phyloP scores from a whole-genome alignment of 192 early-diverging fungal species.

The Coemansia erecta region DNA sequence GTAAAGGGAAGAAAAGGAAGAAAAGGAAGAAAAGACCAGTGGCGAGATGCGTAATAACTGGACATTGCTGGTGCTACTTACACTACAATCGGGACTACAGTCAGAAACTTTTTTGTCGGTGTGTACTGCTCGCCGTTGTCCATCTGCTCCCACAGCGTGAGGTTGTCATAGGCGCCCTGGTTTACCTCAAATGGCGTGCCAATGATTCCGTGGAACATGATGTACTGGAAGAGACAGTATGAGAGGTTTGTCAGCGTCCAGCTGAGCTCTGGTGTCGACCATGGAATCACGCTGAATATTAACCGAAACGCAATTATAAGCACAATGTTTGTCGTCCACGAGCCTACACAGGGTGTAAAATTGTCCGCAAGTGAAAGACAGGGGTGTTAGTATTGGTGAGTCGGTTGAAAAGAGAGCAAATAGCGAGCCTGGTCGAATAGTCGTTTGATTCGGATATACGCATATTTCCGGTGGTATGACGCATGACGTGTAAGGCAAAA shows the following conservation, averaged over 20 bases:
- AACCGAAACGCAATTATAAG: constrained; percentile 78
- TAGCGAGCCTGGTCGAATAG: too few relatives aligned
- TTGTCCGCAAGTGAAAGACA: neutral
- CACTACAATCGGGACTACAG: constrained; percentile 90
- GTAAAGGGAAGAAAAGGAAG: neutral
- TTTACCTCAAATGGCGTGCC: constrained; percentile 95
- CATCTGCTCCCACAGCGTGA: constrained; percentile 99
- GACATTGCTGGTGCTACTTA: constrained; percentile 54
- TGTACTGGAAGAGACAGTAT: constrained; percentile 90
- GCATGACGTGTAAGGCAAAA: too few relatives aligned
- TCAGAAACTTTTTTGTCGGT: constrained; percentile 96
- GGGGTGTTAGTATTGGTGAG: neutral
- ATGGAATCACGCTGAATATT: constrained; percentile 81
- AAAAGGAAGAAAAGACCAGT: neutral
- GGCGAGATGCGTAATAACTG: neutral
- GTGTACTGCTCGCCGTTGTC: constrained; percentile 97
- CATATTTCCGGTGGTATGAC: too few relatives aligned
- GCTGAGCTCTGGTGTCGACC: constrained; percentile 84
- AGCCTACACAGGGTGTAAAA: constrained; percentile 62
- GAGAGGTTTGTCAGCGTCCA: constrained; percentile 96
- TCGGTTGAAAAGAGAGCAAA: neutral
- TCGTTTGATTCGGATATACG: too few relatives aligned
- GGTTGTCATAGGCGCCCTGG: constrained; percentile 88
- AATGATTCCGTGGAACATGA: constrained; percentile 97
- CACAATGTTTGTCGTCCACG: constrained; percentile 87